Base-by-base conservation (phyloP, 73 alveolate species). In the Blepharisma japonicum region DNA sequence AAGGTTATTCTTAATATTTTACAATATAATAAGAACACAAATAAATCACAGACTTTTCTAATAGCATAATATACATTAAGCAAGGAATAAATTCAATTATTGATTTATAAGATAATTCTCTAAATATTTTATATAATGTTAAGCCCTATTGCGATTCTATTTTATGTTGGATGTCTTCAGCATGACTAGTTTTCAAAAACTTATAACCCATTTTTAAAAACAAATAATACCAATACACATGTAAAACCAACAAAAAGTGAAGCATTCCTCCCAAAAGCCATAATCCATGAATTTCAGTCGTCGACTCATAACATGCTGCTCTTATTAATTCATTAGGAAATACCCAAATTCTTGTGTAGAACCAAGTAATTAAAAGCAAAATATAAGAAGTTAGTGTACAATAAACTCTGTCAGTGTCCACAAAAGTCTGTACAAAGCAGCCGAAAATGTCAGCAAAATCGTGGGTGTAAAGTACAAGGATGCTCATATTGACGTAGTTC, bases 401-500 rank as follows among this genome's bases (percentile, higher is more conserved):
- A 9, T 6, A 49, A 6, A 47, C 61, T 6, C 51, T 14, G 38
- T 56, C 25, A 21, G 70, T 18, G 27, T 82, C 89, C 25, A 46
- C 48, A 20, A 77, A 25, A 50, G 71, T 14, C 9, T 50, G 20
- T 49, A 77, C 46, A 27, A 55, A 23, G 55, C 79, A 72, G n/a
- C 72, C 83, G 68, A 77, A 74, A n/a, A 82, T 18, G 55, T 82
- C 89, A 25, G 76, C 77, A 14, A 27, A 21, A 49, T 82, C 89
- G 54, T 50, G 68, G 6, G 67, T 53, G 49, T 55, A 71, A 48
- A 89, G 68, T 6, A 86, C 89, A 45, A 81, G 7, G 27, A 74
- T 56, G 6, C 92, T 90, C 1, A 82, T 71, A 61, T 84, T 32
- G 71, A 80, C 80, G 71, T 71, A 78, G 74, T 74, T 78, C 77